These are phyloP conservation scores for Candida boleticola DNA, from an alignment of 805 yeast genomes.

Conservation along the genomic window DNA sequence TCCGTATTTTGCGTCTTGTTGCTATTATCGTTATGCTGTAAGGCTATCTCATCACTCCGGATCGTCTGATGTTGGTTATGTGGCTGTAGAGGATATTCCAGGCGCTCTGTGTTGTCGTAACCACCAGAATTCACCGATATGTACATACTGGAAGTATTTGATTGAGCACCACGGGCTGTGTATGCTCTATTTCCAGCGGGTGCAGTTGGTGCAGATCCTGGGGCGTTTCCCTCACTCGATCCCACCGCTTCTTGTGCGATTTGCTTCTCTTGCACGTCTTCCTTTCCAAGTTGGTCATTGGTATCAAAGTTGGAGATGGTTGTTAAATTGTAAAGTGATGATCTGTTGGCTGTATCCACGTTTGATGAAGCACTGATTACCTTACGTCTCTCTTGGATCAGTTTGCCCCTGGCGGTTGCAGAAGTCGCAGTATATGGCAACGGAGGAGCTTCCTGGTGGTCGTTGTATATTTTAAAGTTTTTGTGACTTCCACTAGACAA, in stretches of 20 bases:
- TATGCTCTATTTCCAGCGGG: no score
- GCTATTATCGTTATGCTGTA: background rate
- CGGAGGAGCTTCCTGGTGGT: constrained; percentile 2
- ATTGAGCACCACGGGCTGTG: no score
- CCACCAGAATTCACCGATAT: constrained; percentile 5
- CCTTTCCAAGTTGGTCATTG: background rate
- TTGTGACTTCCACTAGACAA: constrained; percentile 8
- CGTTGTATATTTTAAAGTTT: constrained; percentile 12
- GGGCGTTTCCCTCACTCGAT: background rate
- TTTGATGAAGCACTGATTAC: constrained; percentile 18
- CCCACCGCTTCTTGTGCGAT: background rate
- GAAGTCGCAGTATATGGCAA: background rate
- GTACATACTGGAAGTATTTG: background rate
- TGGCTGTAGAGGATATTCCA: background rate
- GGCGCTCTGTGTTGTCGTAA: background rate
- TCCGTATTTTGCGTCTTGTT: constrained; percentile 9
- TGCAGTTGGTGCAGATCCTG: background rate
- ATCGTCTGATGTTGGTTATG: background rate
- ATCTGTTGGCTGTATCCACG: constrained; percentile 13
- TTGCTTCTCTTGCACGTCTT: background rate
- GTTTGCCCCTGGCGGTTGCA: background rate
- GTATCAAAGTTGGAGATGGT: constrained; percentile 10
- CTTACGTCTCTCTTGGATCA: constrained; percentile 8
- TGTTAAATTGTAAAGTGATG: constrained; percentile 16
- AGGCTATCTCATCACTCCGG: background rate